Evolutionary conservation across 352 stramenopile genomes (phyloP).

Genomic region (Pythium guiyangense): DNA sequence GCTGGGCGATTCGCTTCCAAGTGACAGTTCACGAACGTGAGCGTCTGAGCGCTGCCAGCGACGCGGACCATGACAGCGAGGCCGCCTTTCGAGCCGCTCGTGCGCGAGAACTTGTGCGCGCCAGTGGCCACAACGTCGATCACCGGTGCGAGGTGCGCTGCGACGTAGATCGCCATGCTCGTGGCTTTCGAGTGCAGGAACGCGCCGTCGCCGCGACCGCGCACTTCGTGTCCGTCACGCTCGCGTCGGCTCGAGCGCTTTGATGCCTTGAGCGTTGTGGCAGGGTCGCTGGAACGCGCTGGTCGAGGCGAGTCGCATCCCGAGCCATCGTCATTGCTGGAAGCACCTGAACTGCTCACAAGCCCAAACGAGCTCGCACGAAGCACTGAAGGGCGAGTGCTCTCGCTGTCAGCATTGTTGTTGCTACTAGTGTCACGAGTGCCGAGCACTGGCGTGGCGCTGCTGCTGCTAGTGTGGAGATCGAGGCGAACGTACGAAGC

Average conservation of each 20-base stretch:
- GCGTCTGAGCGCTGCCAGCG: constrained; percentile 30
- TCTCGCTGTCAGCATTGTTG: constrained; percentile 2
- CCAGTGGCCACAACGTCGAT: constrained; percentile 45
- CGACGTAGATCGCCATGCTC: constrained; percentile 57
- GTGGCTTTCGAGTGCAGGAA: constrained; percentile 65
- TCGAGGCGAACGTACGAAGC: constrained; percentile 10
- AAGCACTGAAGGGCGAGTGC: constrained; percentile 11
- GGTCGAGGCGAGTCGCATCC: neutral
- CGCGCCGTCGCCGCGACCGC: constrained; percentile 53
- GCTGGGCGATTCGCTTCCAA: constrained; percentile 57
- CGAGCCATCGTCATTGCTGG: too few species aligned
- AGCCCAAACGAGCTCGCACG: constrained; percentile 15
- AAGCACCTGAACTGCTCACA: neutral
- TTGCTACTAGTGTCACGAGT: neutral
- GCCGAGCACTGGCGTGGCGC: constrained; percentile 4
- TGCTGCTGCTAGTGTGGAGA: constrained; percentile 5
- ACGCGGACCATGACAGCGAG: constrained; percentile 46
- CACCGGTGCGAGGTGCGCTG: constrained; percentile 20
- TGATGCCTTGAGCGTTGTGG: neutral
- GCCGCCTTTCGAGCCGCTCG: constrained; percentile 56
- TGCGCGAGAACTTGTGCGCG: constrained; percentile 57
- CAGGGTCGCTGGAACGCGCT: constrained; percentile 1
- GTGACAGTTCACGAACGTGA: constrained; percentile 71
- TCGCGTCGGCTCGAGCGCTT: neutral
- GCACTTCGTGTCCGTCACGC: constrained; percentile 30